Percentiles rank a stretch among this genome's conserved stretches.
Conservation (phyloP, 2,329 filamentous ascomycete genomes). For the Sporothrix brunneoviolacea region DNA sequence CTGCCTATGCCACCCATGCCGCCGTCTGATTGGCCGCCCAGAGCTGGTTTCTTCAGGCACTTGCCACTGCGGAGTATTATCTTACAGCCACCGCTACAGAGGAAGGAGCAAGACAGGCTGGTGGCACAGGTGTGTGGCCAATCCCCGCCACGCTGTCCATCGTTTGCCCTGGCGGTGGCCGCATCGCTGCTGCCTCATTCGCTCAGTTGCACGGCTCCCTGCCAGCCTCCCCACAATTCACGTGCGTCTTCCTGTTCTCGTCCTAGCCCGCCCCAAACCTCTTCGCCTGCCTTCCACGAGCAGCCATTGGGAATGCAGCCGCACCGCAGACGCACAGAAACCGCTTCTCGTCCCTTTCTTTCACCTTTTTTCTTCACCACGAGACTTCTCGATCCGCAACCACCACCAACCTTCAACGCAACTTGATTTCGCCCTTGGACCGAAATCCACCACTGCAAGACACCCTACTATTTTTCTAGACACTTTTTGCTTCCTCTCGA, state of each 20-base stretch:
- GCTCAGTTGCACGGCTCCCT: not conserved
- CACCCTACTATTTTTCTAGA: not conserved
- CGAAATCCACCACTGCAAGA: not conserved
- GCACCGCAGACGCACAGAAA: too few relatives aligned
- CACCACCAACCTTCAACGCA: not conserved
- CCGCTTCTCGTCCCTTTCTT: not conserved
- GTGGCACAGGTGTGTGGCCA: too few relatives aligned
- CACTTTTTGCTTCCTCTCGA: not conserved
- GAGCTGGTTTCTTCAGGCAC: too few relatives aligned
- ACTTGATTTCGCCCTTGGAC: slow-evolving; percentile 7
- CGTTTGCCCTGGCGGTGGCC: not conserved
- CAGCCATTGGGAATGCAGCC: too few relatives aligned
- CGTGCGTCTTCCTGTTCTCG: not conserved
- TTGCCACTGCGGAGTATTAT: too few relatives aligned
- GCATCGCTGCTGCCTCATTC: not conserved
- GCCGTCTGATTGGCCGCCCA: too few relatives aligned
- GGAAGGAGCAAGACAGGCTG: not conserved
- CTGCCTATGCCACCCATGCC: too few relatives aligned
- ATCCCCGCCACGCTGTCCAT: too few relatives aligned
- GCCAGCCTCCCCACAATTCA: not conserved
- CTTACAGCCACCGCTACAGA: too few relatives aligned
- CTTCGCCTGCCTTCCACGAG: too few relatives aligned
- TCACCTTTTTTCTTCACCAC: not conserved
- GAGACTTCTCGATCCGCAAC: not conserved
- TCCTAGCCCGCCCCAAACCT: too few relatives aligned